Evolutionary conservation across 1,284 basidiomycete genomes (phyloP).

Genomic region (Kwoniella shivajii): DNA sequence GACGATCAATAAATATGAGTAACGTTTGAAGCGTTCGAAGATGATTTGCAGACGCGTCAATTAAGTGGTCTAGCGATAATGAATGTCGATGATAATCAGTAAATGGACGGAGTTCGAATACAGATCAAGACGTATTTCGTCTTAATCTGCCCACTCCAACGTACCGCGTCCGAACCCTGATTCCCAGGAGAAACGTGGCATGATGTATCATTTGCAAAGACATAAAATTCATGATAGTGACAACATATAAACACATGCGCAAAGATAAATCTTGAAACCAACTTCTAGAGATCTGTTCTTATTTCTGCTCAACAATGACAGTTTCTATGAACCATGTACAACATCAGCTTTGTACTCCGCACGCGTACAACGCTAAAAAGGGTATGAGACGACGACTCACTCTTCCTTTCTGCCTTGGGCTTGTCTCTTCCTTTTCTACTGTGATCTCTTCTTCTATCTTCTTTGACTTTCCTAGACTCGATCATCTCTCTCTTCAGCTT

Average conservation of each 20-base stretch:
- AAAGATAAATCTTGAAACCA: not conserved
- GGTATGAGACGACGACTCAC: slow-evolving; percentile 33
- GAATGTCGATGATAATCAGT: no score
- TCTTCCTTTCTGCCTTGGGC: slow-evolving; percentile 89
- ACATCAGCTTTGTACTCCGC: slow-evolving; percentile 8
- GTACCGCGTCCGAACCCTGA: no score
- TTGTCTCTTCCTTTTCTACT: slow-evolving; percentile 81
- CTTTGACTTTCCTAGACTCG: slow-evolving; percentile 85
- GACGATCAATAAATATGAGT: no score
- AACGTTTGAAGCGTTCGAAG: no score
- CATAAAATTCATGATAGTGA: no score
- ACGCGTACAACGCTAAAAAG: not conserved
- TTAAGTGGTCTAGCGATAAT: no score
- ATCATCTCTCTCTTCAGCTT: slow-evolving; percentile 92
- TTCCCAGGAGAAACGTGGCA: no score
- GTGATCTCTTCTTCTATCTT: slow-evolving; percentile 88
- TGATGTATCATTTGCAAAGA: no score
- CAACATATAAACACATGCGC: slow-evolving; percentile 1
- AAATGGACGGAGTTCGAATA: no score
- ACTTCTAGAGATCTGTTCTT: not conserved
- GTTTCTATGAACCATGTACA: slow-evolving; percentile 55
- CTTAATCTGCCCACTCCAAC: no score
- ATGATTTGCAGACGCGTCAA: no score
- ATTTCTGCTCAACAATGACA: slow-evolving; percentile 76
- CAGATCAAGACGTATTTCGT: no score